These are phyloP conservation scores for Crithidia brevicula DNA, from an alignment of 208 protist species.

Conservation along the genomic window DNA sequence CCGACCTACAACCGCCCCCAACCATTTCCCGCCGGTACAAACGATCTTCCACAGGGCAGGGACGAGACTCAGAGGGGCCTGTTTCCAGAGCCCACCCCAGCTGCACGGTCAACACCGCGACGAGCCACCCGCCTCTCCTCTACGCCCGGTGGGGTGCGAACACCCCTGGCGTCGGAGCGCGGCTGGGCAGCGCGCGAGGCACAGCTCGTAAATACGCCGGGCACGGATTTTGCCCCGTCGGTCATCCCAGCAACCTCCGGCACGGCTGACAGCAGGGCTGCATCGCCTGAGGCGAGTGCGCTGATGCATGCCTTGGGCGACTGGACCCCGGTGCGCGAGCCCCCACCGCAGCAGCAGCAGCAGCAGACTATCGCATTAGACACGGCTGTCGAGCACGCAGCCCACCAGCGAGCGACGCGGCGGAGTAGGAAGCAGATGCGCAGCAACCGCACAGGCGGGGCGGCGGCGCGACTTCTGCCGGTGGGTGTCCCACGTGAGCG, in stretches of 20 bases:
- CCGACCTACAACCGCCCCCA: constrained; percentile 2
- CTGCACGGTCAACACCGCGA: neutral
- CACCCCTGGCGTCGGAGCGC: neutral
- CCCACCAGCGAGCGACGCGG: constrained; percentile 1
- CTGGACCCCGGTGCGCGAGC: constrained; percentile 16
- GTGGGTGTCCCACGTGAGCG: neutral
- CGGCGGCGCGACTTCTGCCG: constrained; percentile 5
- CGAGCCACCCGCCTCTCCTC: neutral
- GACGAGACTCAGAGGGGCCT: too few species aligned
- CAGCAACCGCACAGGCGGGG: neutral
- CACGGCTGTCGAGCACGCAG: neutral
- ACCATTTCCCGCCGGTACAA: too few species aligned
- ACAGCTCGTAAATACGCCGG: constrained; percentile 11
- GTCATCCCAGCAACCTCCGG: constrained; percentile 8
- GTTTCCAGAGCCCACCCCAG: neutral
- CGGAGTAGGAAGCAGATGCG: constrained; percentile 12
- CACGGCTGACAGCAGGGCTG: constrained; percentile 4
- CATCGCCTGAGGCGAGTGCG: constrained; percentile 15
- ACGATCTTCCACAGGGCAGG: too few species aligned
- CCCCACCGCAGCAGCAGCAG: neutral
- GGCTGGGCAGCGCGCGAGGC: constrained; percentile 4
- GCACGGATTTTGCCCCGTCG: constrained; percentile 14
- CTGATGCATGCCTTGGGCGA: constrained; percentile 4
- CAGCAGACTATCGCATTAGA: neutral
- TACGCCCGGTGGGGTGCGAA: neutral